Evolutionary conservation across 2,329 filamentous ascomycete genomes (phyloP), one percentile per base, ranked within the genome.

Genomic region (Hymenotorrendiella dingleyae): DNA sequence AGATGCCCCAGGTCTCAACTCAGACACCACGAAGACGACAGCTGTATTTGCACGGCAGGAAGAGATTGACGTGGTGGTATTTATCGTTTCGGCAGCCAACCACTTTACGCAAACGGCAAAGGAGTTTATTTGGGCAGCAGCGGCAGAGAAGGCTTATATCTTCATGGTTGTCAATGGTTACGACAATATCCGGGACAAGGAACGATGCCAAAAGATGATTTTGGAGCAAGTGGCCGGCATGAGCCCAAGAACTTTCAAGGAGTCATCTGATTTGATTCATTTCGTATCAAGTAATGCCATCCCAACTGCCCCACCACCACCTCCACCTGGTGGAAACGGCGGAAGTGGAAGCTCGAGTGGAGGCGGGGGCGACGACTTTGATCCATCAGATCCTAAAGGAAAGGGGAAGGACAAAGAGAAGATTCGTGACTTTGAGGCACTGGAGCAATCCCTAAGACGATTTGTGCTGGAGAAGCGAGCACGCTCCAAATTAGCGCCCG

Each of bases 131-230:
- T 86, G 86, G 72, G 91, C 91, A 38, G 93, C 93, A 2, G 93
- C 93, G 1, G 81, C 91, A 29, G 93, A 98, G 61, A 98, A 98
- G 67, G 91, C 93, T 0, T 98, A 98, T 61, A 90, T 98, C 49
- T 98, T 98, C 64, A 94, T 98, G 64, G 93, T 98, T 11, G 93
- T 98, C 53, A 98, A 98, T 62, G 90, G 91, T 14, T 98, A 89
- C 58, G 93, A 98, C 65, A 84, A 85, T 48, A 97, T 98, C 56
- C 77, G 84, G 50, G 90, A 97, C 64, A 93, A 96, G 69, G 75
- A 87, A 46, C 76, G 91, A 46, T 97, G 91, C 63, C 79, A 95
- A 63, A 88, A 93, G 60, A 86, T 88, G 78, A 93, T 98, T 37
- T 64, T 98, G 46, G 89, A 96, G 56, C 91, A 97, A 64, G 82